Conservation (phyloP, 2,329 filamentous ascomycete species). For the Helotiales sp. region DNA sequence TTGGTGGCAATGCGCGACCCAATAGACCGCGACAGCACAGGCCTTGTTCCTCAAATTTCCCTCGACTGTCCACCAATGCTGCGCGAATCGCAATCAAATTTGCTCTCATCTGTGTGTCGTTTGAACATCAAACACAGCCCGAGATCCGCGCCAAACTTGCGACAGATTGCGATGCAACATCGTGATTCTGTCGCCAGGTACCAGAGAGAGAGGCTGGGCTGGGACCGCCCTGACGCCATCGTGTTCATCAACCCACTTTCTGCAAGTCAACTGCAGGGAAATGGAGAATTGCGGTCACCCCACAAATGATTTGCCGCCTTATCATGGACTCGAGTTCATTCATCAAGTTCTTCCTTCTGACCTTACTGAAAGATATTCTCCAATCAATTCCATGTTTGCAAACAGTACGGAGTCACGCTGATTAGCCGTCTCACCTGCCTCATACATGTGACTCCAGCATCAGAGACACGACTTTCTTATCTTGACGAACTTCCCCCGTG, state of each 20-base stretch:
- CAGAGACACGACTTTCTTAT: neutral
- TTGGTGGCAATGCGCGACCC: neutral
- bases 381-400: neutral
- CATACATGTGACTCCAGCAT: neutral
- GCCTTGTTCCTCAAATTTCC: neutral
- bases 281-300: neutral
- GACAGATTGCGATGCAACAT: neutral
- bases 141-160: neutral
- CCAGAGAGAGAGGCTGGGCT: neutral
- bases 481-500: neutral
- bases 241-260: neutral
- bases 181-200: neutral
- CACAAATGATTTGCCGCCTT: neutral
- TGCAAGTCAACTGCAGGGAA: neutral
- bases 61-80: neutral
- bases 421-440: conserved; percentile 8
- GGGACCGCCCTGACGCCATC: neutral
- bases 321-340: no score
- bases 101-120: neutral
- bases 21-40: neutral
- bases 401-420: conserved; percentile 4
- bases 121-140: neutral
- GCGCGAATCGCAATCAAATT: neutral
- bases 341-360: neutral
- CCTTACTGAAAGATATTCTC: neutral